Evolutionary conservation across 108 stramenopile genomes (phyloP).

Genomic region (Cylindrotheca closterium): DNA sequence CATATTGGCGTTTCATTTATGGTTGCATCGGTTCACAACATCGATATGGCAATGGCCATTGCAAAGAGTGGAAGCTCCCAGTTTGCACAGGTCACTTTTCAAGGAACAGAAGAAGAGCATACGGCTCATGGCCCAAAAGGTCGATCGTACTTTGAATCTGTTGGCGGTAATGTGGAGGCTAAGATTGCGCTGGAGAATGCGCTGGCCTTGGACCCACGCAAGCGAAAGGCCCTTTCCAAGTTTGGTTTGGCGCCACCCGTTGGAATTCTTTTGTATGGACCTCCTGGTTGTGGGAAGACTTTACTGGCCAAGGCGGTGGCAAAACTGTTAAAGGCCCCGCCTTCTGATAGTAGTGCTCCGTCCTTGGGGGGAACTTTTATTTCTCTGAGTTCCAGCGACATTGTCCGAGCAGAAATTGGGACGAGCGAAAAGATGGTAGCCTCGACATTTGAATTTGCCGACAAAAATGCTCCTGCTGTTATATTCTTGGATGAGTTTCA

Average conservation of each 20-base stretch:
- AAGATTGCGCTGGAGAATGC: slow-evolving; percentile 77
- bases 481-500: slow-evolving; percentile 87
- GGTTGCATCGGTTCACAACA: slow-evolving; percentile 27
- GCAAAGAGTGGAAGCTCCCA: slow-evolving; percentile 6
- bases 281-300: slow-evolving; percentile 86
- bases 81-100: slow-evolving; percentile 23
- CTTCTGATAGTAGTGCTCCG: background rate
- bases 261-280: slow-evolving; percentile 79
- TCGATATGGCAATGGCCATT: slow-evolving; percentile 40
- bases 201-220: slow-evolving; percentile 59
- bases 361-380: slow-evolving; percentile 62
- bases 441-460: slow-evolving; percentile 71
- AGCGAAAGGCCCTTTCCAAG: slow-evolving; percentile 33
- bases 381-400: slow-evolving; percentile 70
- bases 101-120: background rate
- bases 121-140: background rate
- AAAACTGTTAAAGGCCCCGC: slow-evolving; percentile 29
- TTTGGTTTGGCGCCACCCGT: slow-evolving; percentile 69
- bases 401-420: slow-evolving; percentile 73
- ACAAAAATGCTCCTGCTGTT: slow-evolving; percentile 71
- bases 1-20: background rate
- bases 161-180: slow-evolving; percentile 77
- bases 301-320: slow-evolving; percentile 79
- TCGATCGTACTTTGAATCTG: slow-evolving; percentile 41
- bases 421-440: slow-evolving; percentile 77